Evolutionary conservation across 1,139 yeast species (phyloP).

Genomic region (Diutina mesorugosa): DNA sequence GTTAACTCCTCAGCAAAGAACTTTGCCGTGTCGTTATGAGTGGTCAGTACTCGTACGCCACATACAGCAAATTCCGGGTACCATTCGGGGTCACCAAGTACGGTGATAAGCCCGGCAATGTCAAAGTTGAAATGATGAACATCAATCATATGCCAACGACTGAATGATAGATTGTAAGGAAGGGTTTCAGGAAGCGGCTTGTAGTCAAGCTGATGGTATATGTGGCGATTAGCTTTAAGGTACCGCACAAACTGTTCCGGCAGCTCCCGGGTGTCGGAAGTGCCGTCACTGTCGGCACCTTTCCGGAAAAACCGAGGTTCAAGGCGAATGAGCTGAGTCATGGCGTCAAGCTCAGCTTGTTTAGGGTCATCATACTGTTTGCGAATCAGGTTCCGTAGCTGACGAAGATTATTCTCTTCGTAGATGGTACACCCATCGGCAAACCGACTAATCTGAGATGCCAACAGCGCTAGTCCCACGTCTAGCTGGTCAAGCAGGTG

Average conservation of each 20-base stretch:
- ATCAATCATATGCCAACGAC: neutral
- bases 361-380: neutral
- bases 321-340: neutral
- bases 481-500: neutral
- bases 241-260: neutral
- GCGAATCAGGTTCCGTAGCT: neutral
- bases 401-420: neutral
- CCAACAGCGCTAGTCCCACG: neutral
- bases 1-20: neutral
- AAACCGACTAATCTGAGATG: neutral
- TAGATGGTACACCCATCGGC: neutral
- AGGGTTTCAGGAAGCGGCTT: neutral
- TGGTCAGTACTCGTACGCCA: neutral
- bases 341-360: no score
- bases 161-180: neutral
- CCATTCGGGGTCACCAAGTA: neutral
- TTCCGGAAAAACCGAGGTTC: neutral
- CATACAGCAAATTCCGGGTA: neutral
- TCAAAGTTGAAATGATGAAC: neutral
- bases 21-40: neutral
- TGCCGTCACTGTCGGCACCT: neutral
- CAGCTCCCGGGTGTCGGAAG: neutral
- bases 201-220: neutral
- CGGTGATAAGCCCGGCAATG: neutral
- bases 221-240: neutral